Conservation (phyloP, 2,329 filamentous ascomycete species). For the Pseudogymnoascus verrucosus region DNA sequence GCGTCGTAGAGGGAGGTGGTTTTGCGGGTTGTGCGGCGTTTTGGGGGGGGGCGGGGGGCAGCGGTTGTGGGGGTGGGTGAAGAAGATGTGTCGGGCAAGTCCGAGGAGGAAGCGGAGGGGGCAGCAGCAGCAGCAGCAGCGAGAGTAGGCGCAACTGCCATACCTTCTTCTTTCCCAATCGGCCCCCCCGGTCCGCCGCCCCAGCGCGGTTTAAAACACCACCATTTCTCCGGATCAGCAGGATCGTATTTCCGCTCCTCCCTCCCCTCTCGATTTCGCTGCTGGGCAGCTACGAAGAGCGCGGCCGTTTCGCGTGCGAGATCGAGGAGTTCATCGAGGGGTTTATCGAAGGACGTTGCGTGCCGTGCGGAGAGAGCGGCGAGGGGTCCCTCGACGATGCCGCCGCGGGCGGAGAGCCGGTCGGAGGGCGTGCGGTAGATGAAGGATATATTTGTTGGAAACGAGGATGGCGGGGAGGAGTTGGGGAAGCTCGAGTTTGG, state of each 20-base stretch:
- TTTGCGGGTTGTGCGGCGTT: slow-evolving; percentile 32
- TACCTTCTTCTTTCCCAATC: slow-evolving; percentile 49
- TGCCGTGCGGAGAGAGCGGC: slow-evolving; percentile 52
- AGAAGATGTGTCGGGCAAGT: no score
- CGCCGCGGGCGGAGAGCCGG: slow-evolving; percentile 51
- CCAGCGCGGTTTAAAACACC: slow-evolving; percentile 53
- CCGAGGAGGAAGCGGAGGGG: no score
- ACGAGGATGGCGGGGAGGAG: slow-evolving; percentile 40
- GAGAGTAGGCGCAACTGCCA: neutral
- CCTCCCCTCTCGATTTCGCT: slow-evolving; percentile 50
- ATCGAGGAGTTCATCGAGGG: slow-evolving; percentile 53
- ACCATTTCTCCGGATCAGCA: slow-evolving; percentile 52
- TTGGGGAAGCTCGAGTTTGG: slow-evolving; percentile 21
- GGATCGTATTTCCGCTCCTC: slow-evolving; percentile 49
- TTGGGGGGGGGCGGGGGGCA: neutral
- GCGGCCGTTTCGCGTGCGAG: slow-evolving; percentile 53
- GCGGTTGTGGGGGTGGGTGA: no score
- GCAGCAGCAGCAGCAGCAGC: no score
- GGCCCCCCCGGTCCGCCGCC: slow-evolving; percentile 55
- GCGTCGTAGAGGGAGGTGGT: slow-evolving; percentile 53
- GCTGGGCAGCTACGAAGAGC: slow-evolving; percentile 54
- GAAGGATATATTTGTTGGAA: slow-evolving; percentile 51
- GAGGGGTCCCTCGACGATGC: slow-evolving; percentile 54
- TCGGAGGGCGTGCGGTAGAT: slow-evolving; percentile 51
- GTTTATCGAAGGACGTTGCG: slow-evolving; percentile 43